Percentiles rank a stretch among this genome's conserved stretches.
Evolutionary conservation across 2,329 filamentous ascomycete species (phyloP).

Genomic region (Talaromyces funiculosus): DNA sequence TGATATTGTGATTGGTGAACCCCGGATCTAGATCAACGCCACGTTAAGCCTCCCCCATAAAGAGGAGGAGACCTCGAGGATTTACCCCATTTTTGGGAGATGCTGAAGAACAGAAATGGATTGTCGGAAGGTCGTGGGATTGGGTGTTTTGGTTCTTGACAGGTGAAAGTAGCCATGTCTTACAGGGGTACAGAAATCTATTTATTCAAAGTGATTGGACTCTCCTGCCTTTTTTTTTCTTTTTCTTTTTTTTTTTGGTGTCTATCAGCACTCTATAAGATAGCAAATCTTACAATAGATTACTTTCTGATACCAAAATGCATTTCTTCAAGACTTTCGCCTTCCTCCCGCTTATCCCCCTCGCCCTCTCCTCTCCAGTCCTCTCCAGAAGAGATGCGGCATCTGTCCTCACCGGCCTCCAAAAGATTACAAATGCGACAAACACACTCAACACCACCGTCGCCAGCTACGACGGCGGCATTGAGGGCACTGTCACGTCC

Average conservation of each 20-base stretch:
- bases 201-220: background rate
- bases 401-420: conserved; percentile 3
- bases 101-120: background rate
- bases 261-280: background rate
- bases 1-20: background rate
- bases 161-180: background rate
- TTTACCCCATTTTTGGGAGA: background rate
- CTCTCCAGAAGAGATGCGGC: conserved; percentile 7
- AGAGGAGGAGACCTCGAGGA: background rate
- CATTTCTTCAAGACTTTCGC: background rate
- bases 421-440: background rate
- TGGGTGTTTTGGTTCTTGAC: background rate
- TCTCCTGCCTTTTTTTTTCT: too few species aligned
- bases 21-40: background rate
- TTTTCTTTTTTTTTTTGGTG: background rate
- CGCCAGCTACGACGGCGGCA: background rate
- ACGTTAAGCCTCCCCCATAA: background rate
- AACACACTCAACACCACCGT: conserved; percentile 6
- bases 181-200: background rate
- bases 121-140: background rate
- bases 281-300: background rate
- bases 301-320: background rate
- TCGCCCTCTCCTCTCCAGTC: conserved; percentile 1
- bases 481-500: conserved; percentile 3
- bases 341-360: background rate